Conservation (phyloP, 768 basidiomycete species). For the Xanthoconium purpureum region DNA sequence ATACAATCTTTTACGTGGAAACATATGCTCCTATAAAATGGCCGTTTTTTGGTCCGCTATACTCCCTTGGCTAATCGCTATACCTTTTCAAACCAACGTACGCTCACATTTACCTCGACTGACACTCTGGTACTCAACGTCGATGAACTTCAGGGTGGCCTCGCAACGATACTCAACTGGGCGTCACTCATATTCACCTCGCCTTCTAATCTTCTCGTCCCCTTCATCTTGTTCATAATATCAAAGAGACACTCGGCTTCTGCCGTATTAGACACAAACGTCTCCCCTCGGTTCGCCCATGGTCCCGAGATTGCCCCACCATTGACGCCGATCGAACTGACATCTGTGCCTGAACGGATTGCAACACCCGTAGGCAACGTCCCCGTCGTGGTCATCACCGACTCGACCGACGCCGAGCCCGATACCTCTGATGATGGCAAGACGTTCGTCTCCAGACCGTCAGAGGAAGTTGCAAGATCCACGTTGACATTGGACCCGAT, state of each 20-base stretch:
- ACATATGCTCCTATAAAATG: conserved; percentile 21
- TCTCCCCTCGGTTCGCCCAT: neutral
- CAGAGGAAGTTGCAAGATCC: neutral
- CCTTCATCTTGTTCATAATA: conserved; percentile 19
- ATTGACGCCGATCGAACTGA: neutral
- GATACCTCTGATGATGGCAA: conserved; percentile 1
- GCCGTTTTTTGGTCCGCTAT: conserved; percentile 25
- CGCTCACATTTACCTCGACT: neutral
- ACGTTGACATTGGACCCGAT: conserved; percentile 1
- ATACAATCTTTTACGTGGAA: conserved; percentile 25
- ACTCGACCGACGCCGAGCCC: conserved; percentile 3
- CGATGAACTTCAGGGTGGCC: conserved; percentile 4
- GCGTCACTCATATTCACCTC: conserved; percentile 25
- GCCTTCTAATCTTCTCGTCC: conserved; percentile 22
- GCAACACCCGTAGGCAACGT: conserved; percentile 2
- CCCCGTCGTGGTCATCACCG: conserved; percentile 20
- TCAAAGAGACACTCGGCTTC: conserved; percentile 21
- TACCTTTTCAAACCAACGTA: conserved; percentile 27
- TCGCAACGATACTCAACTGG: conserved; percentile 22
- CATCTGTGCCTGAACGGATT: neutral
- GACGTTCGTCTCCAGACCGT: conserved; percentile 1
- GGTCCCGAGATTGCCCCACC: neutral
- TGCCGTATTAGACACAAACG: conserved; percentile 15
- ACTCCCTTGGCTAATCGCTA: conserved; percentile 21
- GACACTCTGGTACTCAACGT: neutral